Percentiles rank a stretch among this genome's conserved stretches.
Evolutionary conservation across 495 filamentous ascomycete species (phyloP).

Genomic region (Aspergillus biplanus): DNA sequence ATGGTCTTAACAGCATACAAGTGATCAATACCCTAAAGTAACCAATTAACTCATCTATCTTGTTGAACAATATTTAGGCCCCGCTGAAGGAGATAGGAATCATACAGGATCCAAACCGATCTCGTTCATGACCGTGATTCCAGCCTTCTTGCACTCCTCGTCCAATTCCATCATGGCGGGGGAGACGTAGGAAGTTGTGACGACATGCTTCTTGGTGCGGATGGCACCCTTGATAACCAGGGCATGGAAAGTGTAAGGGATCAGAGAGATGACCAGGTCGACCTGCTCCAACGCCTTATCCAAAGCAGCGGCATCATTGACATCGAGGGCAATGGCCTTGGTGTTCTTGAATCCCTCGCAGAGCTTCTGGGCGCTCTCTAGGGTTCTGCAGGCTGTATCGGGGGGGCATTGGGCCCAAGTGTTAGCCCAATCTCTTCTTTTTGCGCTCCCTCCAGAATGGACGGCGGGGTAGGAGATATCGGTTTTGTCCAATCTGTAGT

Average conservation of each 20-base stretch:
- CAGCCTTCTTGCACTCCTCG: constrained; percentile 79
- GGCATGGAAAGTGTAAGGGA: constrained; percentile 93
- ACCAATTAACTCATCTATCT: background rate
- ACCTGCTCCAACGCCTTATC: constrained; percentile 77
- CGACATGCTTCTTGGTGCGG: constrained; percentile 89
- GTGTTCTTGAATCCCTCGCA: constrained; percentile 70
- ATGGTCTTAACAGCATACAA: constrained; percentile 91
- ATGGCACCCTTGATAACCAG: constrained; percentile 94
- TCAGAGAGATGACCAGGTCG: constrained; percentile 80
- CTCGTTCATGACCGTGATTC: constrained; percentile 98
- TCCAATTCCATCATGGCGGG: constrained; percentile 93
- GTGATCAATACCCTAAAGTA: constrained; percentile 64
- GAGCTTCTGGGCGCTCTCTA: constrained; percentile 75
- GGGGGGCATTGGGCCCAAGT: too few relatives aligned
- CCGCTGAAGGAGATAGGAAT: background rate
- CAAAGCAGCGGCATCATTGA: constrained; percentile 70
- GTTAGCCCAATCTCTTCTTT: background rate
- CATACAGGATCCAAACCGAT: constrained; percentile 71
- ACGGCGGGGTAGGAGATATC: background rate
- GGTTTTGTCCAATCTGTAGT: background rate
- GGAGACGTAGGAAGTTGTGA: constrained; percentile 94
- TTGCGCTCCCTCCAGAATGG: background rate
- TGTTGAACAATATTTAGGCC: background rate
- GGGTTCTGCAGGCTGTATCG: constrained; percentile 77
- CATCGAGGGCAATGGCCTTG: constrained; percentile 79